Conservation (phyloP, 2,329 filamentous ascomycete species). For the Fusarium annulatum region DNA sequence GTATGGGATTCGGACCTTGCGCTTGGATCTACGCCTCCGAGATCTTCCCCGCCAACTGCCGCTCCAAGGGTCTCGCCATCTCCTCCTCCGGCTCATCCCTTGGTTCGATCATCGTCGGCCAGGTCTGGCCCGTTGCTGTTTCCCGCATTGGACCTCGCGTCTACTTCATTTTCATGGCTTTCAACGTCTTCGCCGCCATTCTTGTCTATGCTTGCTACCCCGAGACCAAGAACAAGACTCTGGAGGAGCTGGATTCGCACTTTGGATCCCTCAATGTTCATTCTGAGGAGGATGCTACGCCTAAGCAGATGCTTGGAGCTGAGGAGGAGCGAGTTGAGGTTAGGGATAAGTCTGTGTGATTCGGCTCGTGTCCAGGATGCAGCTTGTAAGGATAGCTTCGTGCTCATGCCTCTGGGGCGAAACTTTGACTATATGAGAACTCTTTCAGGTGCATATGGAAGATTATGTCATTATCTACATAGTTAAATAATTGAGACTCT, state of each 20-base stretch:
- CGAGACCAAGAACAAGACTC: constrained; percentile 14
- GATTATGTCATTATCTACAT: background rate
- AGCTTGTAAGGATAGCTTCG: background rate
- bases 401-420: fast-evolving
- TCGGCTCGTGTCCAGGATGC: fast-evolving
- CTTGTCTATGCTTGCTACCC: constrained; percentile 21
- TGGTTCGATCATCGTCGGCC: constrained; percentile 13
- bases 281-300: constrained; percentile 16
- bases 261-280: constrained; percentile 19
- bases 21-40: constrained; percentile 24
- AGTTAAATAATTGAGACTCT: background rate
- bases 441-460: background rate
- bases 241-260: constrained; percentile 20
- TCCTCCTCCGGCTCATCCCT: constrained; percentile 17
- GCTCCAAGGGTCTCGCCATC: constrained; percentile 17
- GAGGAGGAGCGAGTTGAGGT: constrained; percentile 5
- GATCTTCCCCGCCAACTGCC: constrained; percentile 23
- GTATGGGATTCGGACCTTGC: constrained; percentile 18
- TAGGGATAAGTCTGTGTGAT: background rate
- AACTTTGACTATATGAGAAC: background rate
- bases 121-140: constrained; percentile 17
- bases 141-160: constrained; percentile 3
- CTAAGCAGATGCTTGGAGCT: constrained; percentile 18
- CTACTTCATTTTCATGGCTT: constrained; percentile 21
- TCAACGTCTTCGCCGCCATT: constrained; percentile 10